Percentiles rank a stretch among this genome's conserved stretches.
phyloP scores from a whole-genome alignment of 805 yeast species.

The Diddensiella caesifluorescens region DNA sequence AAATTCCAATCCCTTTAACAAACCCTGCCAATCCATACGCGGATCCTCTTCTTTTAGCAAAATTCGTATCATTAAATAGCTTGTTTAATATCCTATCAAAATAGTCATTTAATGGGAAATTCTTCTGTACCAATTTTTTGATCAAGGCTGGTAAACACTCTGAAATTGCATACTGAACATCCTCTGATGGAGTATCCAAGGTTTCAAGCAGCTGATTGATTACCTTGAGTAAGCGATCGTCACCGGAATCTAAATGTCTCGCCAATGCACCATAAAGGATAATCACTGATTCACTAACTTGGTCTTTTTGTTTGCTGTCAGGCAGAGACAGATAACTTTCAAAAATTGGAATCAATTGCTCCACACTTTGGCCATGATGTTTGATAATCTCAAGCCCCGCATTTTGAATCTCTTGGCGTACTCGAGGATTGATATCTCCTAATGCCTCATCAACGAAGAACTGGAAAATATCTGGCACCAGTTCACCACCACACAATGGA shows the following conservation, averaged over 20 bases:
- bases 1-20: slow-evolving; percentile 83
- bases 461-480: slow-evolving; percentile 50
- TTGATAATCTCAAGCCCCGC: slow-evolving; percentile 79
- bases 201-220: slow-evolving; percentile 68
- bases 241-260: slow-evolving; percentile 66
- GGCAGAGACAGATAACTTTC: slow-evolving; percentile 46
- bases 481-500: slow-evolving; percentile 36
- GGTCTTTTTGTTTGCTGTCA: slow-evolving; percentile 48
- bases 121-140: slow-evolving; percentile 37
- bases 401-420: slow-evolving; percentile 76
- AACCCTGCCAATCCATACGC: slow-evolving; percentile 96
- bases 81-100: slow-evolving; percentile 55
- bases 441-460: slow-evolving; percentile 54
- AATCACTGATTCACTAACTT: slow-evolving; percentile 71
- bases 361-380: slow-evolving; percentile 63
- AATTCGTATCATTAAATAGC: slow-evolving; percentile 47
- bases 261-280: slow-evolving; percentile 89
- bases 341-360: slow-evolving; percentile 71
- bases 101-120: slow-evolving; percentile 43
- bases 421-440: slow-evolving; percentile 67
- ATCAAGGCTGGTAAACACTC: slow-evolving; percentile 84
- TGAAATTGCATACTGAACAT: slow-evolving; percentile 83
- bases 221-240: slow-evolving; percentile 57
- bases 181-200: slow-evolving; percentile 80
- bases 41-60: slow-evolving; percentile 74